These are phyloP conservation scores for Epichloe hybrida DNA, from an alignment of 2,329 filamentous ascomycete genomes.

Conservation along the genomic window DNA sequence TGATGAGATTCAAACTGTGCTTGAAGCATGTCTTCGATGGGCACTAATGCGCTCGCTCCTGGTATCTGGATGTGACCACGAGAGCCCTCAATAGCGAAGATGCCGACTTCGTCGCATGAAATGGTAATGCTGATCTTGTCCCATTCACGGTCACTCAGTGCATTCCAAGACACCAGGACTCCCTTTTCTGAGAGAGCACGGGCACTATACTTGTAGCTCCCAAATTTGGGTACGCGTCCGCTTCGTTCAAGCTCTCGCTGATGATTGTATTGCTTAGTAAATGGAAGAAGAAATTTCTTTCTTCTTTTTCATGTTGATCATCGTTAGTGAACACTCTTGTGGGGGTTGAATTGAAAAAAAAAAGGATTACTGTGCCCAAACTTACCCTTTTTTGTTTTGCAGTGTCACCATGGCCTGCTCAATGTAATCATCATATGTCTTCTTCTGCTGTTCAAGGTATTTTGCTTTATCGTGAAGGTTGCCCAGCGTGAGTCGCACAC, in stretches of 20 bases:
- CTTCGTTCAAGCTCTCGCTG: conserved; percentile 87
- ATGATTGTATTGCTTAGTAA: conserved; percentile 98
- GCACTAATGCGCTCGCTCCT: conserved; percentile 74
- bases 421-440: conserved; percentile 98
- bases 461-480: conserved; percentile 76
- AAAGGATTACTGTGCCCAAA: conserved; percentile 5
- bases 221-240: conserved; percentile 91
- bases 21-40: conserved; percentile 86
- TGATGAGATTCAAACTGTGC: conserved; percentile 96
- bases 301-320: conserved; percentile 38
- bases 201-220: conserved; percentile 93
- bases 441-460: conserved; percentile 88
- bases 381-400: conserved; percentile 91
- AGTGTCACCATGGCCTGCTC: conserved; percentile 96
- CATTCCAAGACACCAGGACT: conserved; percentile 82
- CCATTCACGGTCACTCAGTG: conserved; percentile 71
- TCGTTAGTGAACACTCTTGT: neutral
- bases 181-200: conserved; percentile 84
- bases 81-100: conserved; percentile 85
- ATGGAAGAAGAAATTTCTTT: conserved; percentile 86
- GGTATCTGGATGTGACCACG: conserved; percentile 92
- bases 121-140: conserved; percentile 90
- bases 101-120: conserved; percentile 81
- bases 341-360: neutral
- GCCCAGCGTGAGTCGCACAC: conserved; percentile 58